Evolutionary conservation across 768 basidiomycete genomes (phyloP).

Genomic region (Panaeolus cyanescens): DNA sequence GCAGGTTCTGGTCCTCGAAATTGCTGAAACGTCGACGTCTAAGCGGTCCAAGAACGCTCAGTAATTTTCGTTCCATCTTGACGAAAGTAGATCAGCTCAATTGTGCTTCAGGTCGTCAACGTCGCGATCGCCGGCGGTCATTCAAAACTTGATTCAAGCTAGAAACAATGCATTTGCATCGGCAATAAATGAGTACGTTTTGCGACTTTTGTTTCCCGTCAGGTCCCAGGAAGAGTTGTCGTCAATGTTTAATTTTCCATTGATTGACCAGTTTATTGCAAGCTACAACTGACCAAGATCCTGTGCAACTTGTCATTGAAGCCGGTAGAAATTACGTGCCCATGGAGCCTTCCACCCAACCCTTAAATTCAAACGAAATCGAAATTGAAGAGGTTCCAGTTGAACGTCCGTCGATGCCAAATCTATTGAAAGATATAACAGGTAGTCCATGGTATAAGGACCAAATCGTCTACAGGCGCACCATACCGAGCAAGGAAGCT

Average conservation of each 20-base stretch:
- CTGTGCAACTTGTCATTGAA: slow-evolving; percentile 60
- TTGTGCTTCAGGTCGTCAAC: slow-evolving; percentile 25
- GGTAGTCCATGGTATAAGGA: slow-evolving; percentile 65
- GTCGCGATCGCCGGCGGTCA: slow-evolving; percentile 53
- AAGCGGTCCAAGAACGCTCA: slow-evolving; percentile 26
- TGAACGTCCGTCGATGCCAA: slow-evolving; percentile 57
- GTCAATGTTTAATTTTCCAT: background rate
- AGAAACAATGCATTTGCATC: slow-evolving; percentile 64
- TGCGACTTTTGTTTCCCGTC: background rate
- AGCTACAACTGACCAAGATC: slow-evolving; percentile 60
- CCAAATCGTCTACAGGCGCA: slow-evolving; percentile 65
- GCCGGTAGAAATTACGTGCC: slow-evolving; percentile 77
- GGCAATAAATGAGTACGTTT: slow-evolving; percentile 68
- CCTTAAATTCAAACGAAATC: slow-evolving; percentile 8
- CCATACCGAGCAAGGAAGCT: slow-evolving; percentile 52
- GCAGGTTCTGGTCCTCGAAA: slow-evolving; percentile 49
- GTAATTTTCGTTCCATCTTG: slow-evolving; percentile 17
- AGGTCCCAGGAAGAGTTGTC: no score
- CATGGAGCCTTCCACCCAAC: slow-evolving; percentile 46
- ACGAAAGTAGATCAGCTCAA: slow-evolving; percentile 6
- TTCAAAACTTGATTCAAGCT: slow-evolving; percentile 71
- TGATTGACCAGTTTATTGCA: slow-evolving; percentile 50
- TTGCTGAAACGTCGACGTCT: slow-evolving; percentile 36
- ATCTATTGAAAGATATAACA: slow-evolving; percentile 58
- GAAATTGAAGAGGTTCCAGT: slow-evolving; percentile 39